Evolutionary conservation across 139 green algal species (phyloP), one percentile per base, ranked within the genome.

Genomic region (Micractinium conductrix): DNA sequence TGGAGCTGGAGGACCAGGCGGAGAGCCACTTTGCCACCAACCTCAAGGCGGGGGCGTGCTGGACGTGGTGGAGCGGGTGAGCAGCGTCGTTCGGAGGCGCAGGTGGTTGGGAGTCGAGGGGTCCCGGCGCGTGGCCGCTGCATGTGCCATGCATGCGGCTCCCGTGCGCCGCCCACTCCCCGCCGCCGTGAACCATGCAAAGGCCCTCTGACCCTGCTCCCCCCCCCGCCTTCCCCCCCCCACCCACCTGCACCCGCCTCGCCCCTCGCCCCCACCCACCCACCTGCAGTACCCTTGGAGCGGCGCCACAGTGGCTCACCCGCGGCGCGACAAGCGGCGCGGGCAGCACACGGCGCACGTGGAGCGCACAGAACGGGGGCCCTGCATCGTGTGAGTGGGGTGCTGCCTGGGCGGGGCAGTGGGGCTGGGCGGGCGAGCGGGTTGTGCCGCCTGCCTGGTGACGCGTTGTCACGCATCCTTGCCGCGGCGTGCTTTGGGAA

Each of bases 41-140:
- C 26, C 44, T 90, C 8, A 92, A 92, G 72, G 83, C 88, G 21
- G 83, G 9, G 86, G 88, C 37, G 43, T 90, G 28, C 67, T 90
- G 86, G 88, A 91, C 42, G 73, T 91, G 65, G 45, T 88, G 2
- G 88, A 91, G 44, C 53, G 58, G 74, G 74, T 81, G 74, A 26
- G 70, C 35, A n/a, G n/a, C n/a, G n/a, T n/a, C n/a, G n/a, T n/a
- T n/a, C n/a, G n/a, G n/a, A n/a, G n/a, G n/a, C n/a, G n/a, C n/a
- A n/a, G n/a, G n/a, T n/a, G n/a, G n/a, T n/a, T n/a, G n/a, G n/a
- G n/a, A n/a, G n/a, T n/a, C n/a, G n/a, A n/a, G n/a, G n/a, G n/a
- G n/a, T n/a, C n/a, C n/a, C n/a, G n/a, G n/a, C n/a, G n/a, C n/a
- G n/a, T n/a, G n/a, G n/a, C n/a, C n/a, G n/a, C n/a, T n/a, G n/a